These are phyloP conservation scores for Thalia dealbata DNA, from an alignment of 176 grass and related monocot species.

Conservation along the genomic window DNA sequence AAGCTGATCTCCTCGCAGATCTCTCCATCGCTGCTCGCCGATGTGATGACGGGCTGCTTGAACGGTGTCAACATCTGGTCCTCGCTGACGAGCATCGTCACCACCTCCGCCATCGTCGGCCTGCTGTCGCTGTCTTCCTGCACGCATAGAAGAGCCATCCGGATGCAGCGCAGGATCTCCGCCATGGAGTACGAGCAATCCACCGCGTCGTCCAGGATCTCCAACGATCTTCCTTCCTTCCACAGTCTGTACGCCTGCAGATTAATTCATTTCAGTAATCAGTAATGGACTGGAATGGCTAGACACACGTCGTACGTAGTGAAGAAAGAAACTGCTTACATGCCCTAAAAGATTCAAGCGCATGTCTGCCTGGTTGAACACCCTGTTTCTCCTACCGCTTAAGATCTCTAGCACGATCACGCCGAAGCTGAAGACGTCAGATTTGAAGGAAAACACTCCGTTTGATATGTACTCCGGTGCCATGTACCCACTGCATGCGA, in stretches of 20 bases:
- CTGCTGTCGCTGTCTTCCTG: not conserved
- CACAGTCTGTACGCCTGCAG: conserved; percentile 8
- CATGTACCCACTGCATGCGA: conserved; percentile 31
- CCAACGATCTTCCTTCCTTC: conserved; percentile 4
- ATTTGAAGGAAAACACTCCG: conserved; percentile 36
- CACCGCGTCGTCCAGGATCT: not conserved
- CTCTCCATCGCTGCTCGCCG: not conserved
- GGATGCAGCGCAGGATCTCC: conserved; percentile 1
- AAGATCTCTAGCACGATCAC: conserved; percentile 61
- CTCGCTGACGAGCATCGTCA: conserved; percentile 6
- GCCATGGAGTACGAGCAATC: not conserved
- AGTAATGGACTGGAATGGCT: not conserved
- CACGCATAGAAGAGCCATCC: not conserved
- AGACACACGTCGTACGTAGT: not conserved
- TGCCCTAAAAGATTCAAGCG: conserved; percentile 48
- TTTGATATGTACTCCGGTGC: conserved; percentile 37
- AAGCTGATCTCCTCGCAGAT: not conserved
- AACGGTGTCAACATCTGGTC: not conserved
- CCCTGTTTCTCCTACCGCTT: conserved; percentile 53
- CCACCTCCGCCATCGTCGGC: conserved; percentile 8
- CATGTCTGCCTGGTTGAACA: conserved; percentile 24
- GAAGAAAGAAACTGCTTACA: conserved; percentile 23
- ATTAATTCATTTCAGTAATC: not conserved
- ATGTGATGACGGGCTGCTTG: not conserved
- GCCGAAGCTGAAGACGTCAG: conserved; percentile 75